phyloP scores from a whole-genome alignment of 108 stramenopile species.

The Epithemia pelagica region DNA sequence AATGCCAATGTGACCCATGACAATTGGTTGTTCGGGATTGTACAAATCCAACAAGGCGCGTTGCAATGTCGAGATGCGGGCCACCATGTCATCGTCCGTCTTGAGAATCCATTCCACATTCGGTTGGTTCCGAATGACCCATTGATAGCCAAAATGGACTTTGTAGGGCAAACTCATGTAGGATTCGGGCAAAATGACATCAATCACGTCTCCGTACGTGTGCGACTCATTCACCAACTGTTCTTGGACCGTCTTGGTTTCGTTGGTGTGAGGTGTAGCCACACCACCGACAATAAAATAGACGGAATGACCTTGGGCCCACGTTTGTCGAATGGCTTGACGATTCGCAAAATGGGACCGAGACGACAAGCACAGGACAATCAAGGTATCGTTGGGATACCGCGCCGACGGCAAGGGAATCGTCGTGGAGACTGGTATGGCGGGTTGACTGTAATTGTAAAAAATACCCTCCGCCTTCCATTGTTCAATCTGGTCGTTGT shows the following conservation, averaged over 20 bases:
- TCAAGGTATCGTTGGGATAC: constrained; percentile 2
- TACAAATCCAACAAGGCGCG: constrained; percentile 13
- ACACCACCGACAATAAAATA: constrained; percentile 35
- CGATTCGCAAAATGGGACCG: constrained; percentile 25
- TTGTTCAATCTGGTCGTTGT: too few relatives aligned
- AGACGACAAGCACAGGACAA: constrained; percentile 21
- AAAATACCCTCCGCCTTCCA: too few relatives aligned
- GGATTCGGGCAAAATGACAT: constrained; percentile 18
- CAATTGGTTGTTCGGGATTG: constrained; percentile 24
- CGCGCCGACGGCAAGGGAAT: too few relatives aligned
- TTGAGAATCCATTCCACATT: constrained; percentile 36
- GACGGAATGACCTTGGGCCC: constrained; percentile 10
- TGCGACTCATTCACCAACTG: constrained; percentile 13
- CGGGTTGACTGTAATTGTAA: too few relatives aligned
- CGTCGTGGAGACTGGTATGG: too few relatives aligned
- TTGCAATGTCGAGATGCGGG: constrained; percentile 11
- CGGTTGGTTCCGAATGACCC: constrained; percentile 16
- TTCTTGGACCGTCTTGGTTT: constrained; percentile 3
- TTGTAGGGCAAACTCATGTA: constrained; percentile 35
- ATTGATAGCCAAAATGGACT: constrained; percentile 23
- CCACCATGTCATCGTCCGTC: constrained; percentile 37
- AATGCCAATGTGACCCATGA: constrained; percentile 29
- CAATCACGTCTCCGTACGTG: constrained; percentile 22
- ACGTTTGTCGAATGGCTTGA: constrained; percentile 43
- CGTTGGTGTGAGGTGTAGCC: constrained; percentile 9